Evolutionary conservation across 176 grass and related monocot species (phyloP).

Genomic region (Triticum dicoccoides): DNA sequence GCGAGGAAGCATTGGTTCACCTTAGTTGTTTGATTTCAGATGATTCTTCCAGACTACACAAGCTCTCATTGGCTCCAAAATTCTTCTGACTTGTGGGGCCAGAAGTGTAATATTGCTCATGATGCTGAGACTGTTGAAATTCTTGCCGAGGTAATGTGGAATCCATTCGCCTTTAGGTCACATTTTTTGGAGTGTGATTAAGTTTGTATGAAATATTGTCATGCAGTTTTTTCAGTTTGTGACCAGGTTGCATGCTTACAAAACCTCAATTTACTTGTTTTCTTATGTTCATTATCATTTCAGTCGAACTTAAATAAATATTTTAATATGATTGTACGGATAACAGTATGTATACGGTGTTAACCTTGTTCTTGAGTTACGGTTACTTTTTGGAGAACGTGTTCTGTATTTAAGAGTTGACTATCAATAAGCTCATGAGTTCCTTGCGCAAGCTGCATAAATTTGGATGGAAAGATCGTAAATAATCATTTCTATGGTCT

Average conservation of each 20-base stretch:
- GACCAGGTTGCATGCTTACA: not conserved
- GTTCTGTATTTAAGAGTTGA: not conserved
- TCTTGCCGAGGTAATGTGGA: constrained; percentile 63
- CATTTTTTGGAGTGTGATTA: constrained; percentile 4
- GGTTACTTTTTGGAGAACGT: not conserved
- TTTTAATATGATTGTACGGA: not conserved
- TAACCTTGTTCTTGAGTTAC: not conserved
- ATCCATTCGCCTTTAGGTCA: constrained; percentile 27
- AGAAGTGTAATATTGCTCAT: constrained; percentile 55
- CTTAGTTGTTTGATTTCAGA: constrained; percentile 57
- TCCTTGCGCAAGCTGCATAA: not conserved
- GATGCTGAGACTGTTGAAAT: constrained; percentile 71
- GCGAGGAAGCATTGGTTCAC: constrained; percentile 3
- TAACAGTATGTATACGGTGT: not conserved
- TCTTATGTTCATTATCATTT: not conserved
- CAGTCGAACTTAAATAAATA: not conserved
- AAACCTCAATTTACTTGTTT: constrained; percentile 23
- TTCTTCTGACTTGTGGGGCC: constrained; percentile 62
- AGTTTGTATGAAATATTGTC: not conserved
- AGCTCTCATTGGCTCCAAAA: constrained; percentile 55
- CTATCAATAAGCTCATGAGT: not conserved
- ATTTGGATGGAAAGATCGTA: not conserved
- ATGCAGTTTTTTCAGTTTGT: not conserved
- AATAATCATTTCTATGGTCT: not conserved
- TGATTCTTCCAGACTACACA: constrained; percentile 83